Percentiles rank a stretch among this genome's conserved stretches.
phyloP scores from a whole-genome alignment of 257 asterid species.

The Przewalskia tangutica region DNA sequence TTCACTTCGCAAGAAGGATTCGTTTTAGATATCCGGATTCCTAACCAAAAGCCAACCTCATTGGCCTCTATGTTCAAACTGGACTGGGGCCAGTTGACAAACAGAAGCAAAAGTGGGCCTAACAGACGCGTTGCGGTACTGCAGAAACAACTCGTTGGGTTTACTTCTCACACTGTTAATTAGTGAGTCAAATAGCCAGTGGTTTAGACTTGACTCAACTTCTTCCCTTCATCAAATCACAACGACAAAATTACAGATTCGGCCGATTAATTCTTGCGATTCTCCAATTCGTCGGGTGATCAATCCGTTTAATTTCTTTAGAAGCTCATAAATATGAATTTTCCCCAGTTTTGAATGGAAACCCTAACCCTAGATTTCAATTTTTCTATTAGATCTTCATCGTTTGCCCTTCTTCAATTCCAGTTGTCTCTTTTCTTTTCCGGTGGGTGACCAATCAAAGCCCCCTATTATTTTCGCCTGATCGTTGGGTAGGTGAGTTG shows the following conservation, averaged over 20 bases:
- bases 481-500: conserved; percentile 12
- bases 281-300: conserved; percentile 18
- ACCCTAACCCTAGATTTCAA: conserved; percentile 51
- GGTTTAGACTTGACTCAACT: background rate
- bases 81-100: background rate
- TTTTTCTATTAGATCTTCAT: conserved; percentile 25
- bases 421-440: conserved; percentile 28
- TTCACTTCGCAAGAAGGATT: too few species aligned
- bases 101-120: background rate
- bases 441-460: conserved; percentile 39
- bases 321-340: conserved; percentile 33
- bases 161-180: background rate
- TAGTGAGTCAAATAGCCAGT: background rate
- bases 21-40: too few species aligned
- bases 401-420: conserved; percentile 17
- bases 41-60: too few species aligned
- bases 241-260: too few species aligned
- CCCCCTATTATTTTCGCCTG: conserved; percentile 11
- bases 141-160: background rate
- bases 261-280: conserved; percentile 23
- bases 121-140: background rate
- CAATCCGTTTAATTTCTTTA: conserved; percentile 14
- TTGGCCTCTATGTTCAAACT: background rate
- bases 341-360: conserved; percentile 41
- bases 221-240: background rate